Evolutionary conservation across 768 basidiomycete species (phyloP).

Genomic region (Russula griseocarnosa): DNA sequence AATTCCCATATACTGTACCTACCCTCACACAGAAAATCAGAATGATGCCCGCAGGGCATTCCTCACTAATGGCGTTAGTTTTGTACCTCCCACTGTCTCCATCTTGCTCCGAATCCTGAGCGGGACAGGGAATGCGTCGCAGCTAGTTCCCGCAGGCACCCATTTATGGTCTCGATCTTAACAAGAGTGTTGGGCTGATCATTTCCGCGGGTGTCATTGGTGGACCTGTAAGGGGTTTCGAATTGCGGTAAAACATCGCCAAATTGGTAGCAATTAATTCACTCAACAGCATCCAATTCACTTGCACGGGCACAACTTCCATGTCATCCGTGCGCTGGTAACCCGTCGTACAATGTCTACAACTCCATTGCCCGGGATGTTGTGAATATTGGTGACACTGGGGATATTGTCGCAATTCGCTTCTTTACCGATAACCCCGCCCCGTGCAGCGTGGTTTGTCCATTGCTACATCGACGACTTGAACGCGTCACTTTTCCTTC

Average conservation of each 20-base stretch:
- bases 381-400: slow-evolving; percentile 17
- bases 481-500: slow-evolving; percentile 12
- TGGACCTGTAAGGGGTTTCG: background rate
- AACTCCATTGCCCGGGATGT: slow-evolving; percentile 27
- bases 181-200: slow-evolving; percentile 20
- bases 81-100: slow-evolving; percentile 9
- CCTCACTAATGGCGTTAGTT: background rate
- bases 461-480: slow-evolving; percentile 23
- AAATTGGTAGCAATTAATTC: background rate
- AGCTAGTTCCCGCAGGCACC: slow-evolving; percentile 13
- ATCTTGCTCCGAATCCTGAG: slow-evolving; percentile 23
- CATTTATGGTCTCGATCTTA: slow-evolving; percentile 10
- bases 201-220: slow-evolving; percentile 12
- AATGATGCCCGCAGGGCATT: background rate
- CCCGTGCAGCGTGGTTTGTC: slow-evolving; percentile 19
- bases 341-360: slow-evolving; percentile 25
- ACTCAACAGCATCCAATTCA: slow-evolving; percentile 20
- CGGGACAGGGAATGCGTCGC: slow-evolving; percentile 6
- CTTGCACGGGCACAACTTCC: slow-evolving; percentile 27
- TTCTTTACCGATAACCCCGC: slow-evolving; percentile 32
- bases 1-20: background rate
- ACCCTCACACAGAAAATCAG: background rate
- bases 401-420: slow-evolving; percentile 29
- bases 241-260: no score
- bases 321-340: slow-evolving; percentile 27